Evolutionary conservation across 345 rosid genomes (phyloP).

Genomic region (Kernera saxatilis): DNA sequence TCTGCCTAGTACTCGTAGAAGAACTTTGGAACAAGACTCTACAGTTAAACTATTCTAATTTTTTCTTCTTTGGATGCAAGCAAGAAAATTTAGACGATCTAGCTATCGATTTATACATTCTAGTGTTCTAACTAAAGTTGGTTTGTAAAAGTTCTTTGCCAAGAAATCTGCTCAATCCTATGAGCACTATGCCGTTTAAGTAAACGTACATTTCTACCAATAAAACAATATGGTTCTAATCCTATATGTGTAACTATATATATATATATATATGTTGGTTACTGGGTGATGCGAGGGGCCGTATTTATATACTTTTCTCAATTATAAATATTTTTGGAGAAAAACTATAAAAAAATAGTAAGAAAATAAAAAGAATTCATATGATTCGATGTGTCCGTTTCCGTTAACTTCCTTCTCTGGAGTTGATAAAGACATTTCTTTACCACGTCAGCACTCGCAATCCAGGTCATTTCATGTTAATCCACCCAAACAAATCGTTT

Average conservation of each 20-base stretch:
- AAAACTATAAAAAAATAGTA: neutral
- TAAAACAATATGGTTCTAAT: neutral
- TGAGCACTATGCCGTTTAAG: neutral
- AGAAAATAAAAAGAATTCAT: neutral
- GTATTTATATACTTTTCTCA: neutral
- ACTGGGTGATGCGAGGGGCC: conserved; percentile 7
- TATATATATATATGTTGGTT: neutral
- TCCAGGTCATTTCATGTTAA: conserved; percentile 15
- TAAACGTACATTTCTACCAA: neutral
- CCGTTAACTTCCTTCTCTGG: neutral
- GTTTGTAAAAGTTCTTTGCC: neutral
- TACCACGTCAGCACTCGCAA: conserved; percentile 1
- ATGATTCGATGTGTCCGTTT: conserved; percentile 12
- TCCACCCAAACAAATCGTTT: conserved; percentile 4
- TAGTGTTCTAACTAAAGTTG: neutral
- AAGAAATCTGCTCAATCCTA: neutral
- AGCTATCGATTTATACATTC: neutral
- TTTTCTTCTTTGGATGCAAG: neutral
- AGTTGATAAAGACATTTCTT: conserved; percentile 18
- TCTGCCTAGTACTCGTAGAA: neutral
- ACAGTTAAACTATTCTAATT: neutral
- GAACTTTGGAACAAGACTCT: neutral
- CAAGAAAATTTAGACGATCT: neutral
- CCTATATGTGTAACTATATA: neutral
- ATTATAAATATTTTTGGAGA: neutral